These are phyloP conservation scores for Taiwanofungus camphoratus DNA, from an alignment of 1,284 basidiomycete genomes.

Conservation along the genomic window DNA sequence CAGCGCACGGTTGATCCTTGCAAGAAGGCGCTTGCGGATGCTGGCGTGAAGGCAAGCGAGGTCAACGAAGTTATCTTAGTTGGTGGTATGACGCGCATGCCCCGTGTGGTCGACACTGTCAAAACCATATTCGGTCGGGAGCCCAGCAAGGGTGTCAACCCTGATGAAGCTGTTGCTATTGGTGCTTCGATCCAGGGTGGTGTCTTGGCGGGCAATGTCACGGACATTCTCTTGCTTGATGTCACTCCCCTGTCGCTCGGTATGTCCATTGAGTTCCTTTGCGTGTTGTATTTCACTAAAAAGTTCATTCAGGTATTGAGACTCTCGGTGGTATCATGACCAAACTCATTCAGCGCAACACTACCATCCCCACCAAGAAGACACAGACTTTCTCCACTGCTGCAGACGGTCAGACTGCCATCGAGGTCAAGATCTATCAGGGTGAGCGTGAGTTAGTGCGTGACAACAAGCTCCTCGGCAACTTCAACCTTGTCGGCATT, in stretches of 20 bases:
- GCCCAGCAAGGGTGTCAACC: slow-evolving; percentile 97
- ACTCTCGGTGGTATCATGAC: slow-evolving; percentile 99
- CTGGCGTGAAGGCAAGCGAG: slow-evolving; percentile 88
- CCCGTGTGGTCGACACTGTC: slow-evolving; percentile 90
- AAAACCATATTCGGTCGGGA: slow-evolving; percentile 91
- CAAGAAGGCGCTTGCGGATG: slow-evolving; percentile 92
- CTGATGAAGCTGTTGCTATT: slow-evolving; percentile 93
- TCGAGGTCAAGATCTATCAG: slow-evolving; percentile 97
- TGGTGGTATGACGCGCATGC: slow-evolving; percentile 98
- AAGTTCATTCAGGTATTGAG: slow-evolving; percentile 66
- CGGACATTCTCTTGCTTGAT: slow-evolving; percentile 93
- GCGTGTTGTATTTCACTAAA: not conserved
- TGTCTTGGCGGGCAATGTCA: slow-evolving; percentile 94
- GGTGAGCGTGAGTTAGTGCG: slow-evolving; percentile 96
- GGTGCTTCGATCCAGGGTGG: slow-evolving; percentile 98
- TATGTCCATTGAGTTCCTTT: slow-evolving; percentile 24
- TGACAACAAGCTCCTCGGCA: slow-evolving; percentile 99
- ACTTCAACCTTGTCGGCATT: slow-evolving; percentile 98
- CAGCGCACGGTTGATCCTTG: slow-evolving; percentile 94
- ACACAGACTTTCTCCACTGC: slow-evolving; percentile 98
- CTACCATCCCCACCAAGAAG: slow-evolving; percentile 99
- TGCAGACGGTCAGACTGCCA: slow-evolving; percentile 92
- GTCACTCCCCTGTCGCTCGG: slow-evolving; percentile 93
- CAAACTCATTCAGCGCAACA: slow-evolving; percentile 92
- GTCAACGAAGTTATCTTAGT: slow-evolving; percentile 97